These are phyloP conservation scores for Yamadazyma atmosphaerica DNA, from an alignment of 1,139 yeast genomes.

Conservation along the genomic window DNA sequence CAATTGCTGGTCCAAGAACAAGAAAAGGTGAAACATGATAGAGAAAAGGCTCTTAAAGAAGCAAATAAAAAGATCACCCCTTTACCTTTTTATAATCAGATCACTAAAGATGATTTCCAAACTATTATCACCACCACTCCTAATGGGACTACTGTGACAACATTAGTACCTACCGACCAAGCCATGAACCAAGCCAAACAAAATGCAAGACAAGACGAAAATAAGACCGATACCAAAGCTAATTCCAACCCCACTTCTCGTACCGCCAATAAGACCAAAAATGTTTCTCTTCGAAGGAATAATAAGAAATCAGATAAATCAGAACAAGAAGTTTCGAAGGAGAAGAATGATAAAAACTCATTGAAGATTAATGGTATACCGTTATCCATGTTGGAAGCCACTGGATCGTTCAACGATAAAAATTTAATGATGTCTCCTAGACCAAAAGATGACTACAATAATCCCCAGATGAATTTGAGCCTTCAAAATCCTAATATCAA, in stretches of 20 bases:
- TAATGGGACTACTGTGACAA: constrained; percentile 88
- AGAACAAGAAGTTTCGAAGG: too few relatives aligned
- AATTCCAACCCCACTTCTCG: neutral
- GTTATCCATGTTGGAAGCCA: constrained; percentile 73
- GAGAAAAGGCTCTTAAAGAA: constrained; percentile 8
- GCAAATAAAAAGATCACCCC: constrained; percentile 51
- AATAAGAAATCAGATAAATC: neutral
- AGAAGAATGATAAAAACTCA: constrained; percentile 40
- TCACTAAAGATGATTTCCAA: constrained; percentile 86
- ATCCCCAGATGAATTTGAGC: neutral
- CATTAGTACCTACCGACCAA: constrained; percentile 81
- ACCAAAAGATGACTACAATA: neutral
- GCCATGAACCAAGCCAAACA: constrained; percentile 63
- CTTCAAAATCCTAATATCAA: neutral
- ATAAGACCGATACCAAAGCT: neutral
- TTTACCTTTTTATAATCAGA: constrained; percentile 89
- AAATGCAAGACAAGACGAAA: constrained; percentile 42
- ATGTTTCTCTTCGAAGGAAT: neutral
- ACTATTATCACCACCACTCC: constrained; percentile 87
- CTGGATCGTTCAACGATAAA: constrained; percentile 59
- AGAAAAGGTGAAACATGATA: constrained; percentile 12
- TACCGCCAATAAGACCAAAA: neutral
- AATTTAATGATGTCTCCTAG: constrained; percentile 3
- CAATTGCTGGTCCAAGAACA: constrained; percentile 24
- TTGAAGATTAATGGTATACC: constrained; percentile 81